Conservation (phyloP, 2,329 filamentous ascomycete species). For the Passalora sequoiae region DNA sequence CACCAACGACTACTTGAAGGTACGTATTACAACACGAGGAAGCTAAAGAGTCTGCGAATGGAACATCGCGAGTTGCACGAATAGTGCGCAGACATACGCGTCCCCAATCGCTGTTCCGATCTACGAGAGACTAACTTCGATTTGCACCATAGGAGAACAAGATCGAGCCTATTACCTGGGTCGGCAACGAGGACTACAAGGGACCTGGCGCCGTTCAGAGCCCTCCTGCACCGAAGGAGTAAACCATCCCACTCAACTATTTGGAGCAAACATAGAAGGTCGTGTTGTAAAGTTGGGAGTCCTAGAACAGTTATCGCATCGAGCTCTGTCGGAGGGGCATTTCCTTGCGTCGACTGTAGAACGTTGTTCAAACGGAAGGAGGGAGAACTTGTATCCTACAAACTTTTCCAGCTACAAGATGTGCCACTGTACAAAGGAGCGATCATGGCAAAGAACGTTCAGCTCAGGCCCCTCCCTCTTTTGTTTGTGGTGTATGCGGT, state of each 20-base stretch:
- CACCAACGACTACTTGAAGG: slow-evolving; percentile 88
- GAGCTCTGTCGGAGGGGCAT: slow-evolving; percentile 12
- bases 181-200: slow-evolving; percentile 71
- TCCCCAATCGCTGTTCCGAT: not conserved
- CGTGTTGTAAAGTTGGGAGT: slow-evolving; percentile 18
- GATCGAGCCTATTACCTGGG: slow-evolving; percentile 79
- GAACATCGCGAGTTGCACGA: too few species aligned
- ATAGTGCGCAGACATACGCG: too few species aligned
- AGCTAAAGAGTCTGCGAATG: too few species aligned
- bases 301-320: slow-evolving; percentile 14
- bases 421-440: slow-evolving; percentile 23
- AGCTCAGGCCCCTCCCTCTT: too few species aligned
- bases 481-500: too few species aligned
- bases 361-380: slow-evolving; percentile 13
- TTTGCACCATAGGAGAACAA: slow-evolving; percentile 62
- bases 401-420: slow-evolving; percentile 10
- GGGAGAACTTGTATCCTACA: slow-evolving; percentile 13
- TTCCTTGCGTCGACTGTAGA: slow-evolving; percentile 24
- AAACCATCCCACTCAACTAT: slow-evolving; percentile 4
- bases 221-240: slow-evolving; percentile 29
- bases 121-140: not conserved
- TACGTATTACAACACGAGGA: too few species aligned
- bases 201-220: slow-evolving; percentile 71
- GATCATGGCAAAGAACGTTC: slow-evolving; percentile 17
- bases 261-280: slow-evolving; percentile 11